Base-by-base conservation (phyloP, 2,329 filamentous ascomycete genomes). In the Cryphonectria parasitica region DNA sequence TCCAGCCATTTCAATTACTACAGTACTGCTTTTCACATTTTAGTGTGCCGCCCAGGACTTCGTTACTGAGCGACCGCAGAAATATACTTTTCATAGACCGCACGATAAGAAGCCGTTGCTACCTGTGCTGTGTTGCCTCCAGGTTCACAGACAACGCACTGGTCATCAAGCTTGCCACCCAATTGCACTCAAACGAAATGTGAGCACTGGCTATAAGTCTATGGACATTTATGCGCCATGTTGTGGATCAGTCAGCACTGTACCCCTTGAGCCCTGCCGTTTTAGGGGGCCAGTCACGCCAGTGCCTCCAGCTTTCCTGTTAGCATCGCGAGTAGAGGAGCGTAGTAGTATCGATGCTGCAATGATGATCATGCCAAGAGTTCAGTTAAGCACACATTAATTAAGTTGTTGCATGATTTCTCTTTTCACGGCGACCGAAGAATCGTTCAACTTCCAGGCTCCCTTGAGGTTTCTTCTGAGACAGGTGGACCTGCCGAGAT, bases 311-410 rank as follows among this genome's bases (percentile, higher is more conserved):
- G 36, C 36, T 49, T 49, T 49, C 52, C 3, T 28, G 28, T 34
- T 7, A 17, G 54, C 25, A 58, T 34, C 54, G 28, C 54, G 25
- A 49, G 54, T 7, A 6, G 28, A n/a, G 1, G 54, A 58, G 54
- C 15, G 6, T 6, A 58, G 25, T 19, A 31, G 25, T 19, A 31
- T 17, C 54, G 54, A 2, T 19, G 25, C 54, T 31, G 36, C 36
- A 39, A 39, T 58, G 54, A 58, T 19, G 54, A 58, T 31, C 54
- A 58, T 31, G 54, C 54, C 54, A 58, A 58, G 54, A 34, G 13
- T 58, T 31, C 54, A 31, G 54, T 31, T 58, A 17, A 58, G 25
- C 15, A 58, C 25, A 58, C 25, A 34, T 61, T n/a, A n/a, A 11
- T 61, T 5, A 34, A 19, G 3, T 39, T 2, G 22, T 39, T n/a